Evolutionary conservation across 148 eudicot genomes (phyloP).

Genomic region (Persicaria maculosa): DNA sequence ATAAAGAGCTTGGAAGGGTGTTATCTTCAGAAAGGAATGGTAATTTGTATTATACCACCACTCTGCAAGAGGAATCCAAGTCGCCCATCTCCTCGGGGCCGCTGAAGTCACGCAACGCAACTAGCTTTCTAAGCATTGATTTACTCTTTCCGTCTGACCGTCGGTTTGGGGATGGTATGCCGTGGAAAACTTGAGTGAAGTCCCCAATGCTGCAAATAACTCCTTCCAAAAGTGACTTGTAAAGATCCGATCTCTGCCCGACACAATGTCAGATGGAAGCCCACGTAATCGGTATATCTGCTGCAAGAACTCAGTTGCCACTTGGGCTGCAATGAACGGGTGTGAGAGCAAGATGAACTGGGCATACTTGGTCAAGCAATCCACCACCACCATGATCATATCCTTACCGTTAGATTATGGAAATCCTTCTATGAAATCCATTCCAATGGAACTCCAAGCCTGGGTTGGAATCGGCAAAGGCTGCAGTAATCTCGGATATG

Average conservation of each 20-base stretch:
- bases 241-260: background rate
- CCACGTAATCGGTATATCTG: background rate
- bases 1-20: background rate
- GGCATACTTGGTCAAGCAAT: background rate
- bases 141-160: background rate
- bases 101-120: background rate
- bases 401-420: background rate
- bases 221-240: background rate
- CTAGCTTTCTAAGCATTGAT: background rate
- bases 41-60: background rate
- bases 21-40: background rate
- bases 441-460: background rate
- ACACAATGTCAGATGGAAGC: no score
- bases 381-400: background rate
- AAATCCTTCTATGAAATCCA: conserved; percentile 4
- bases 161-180: background rate
- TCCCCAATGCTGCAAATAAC: background rate
- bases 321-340: background rate
- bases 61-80: background rate
- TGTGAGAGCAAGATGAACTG: background rate
- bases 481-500: background rate
- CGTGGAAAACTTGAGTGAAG: background rate
- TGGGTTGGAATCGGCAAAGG: background rate
- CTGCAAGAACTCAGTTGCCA: background rate
- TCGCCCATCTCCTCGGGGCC: background rate